A percentile compares a stretch with the other conserved stretches of the same genome.
Evolutionary conservation across 371 early-diverging fungal genomes (phyloP).

Genomic region (Rhizopus arrhizus): DNA sequence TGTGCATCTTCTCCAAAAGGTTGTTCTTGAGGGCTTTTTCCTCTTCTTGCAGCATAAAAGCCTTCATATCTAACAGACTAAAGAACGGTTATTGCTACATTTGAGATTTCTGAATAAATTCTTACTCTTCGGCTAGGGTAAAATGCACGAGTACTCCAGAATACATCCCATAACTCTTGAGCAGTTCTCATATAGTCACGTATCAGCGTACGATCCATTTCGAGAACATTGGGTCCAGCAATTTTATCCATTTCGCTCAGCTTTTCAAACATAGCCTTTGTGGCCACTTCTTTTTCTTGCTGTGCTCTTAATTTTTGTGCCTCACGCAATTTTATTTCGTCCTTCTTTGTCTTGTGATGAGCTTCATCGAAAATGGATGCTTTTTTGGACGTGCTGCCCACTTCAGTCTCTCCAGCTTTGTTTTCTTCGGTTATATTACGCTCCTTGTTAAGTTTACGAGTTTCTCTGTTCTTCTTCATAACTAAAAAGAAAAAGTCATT

Average conservation of each 20-base stretch:
- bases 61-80: conserved; percentile 30
- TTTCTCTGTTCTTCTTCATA: conserved; percentile 37
- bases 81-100: neutral
- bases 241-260: conserved; percentile 37
- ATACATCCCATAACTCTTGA: conserved; percentile 52
- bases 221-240: conserved; percentile 22
- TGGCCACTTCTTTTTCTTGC: conserved; percentile 27
- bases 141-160: conserved; percentile 56
- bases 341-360: neutral
- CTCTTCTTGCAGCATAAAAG: conserved; percentile 34
- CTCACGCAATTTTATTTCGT: conserved; percentile 2
- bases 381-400: conserved; percentile 1
- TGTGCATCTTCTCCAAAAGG: conserved; percentile 28
- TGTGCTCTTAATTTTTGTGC: conserved; percentile 12
- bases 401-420: conserved; percentile 5
- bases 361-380: conserved; percentile 40
- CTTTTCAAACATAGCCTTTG: conserved; percentile 29
- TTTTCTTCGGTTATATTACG: conserved; percentile 5
- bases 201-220: conserved; percentile 31
- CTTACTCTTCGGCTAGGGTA: conserved; percentile 55
- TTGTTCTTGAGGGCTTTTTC: neutral
- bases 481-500: conserved; percentile 19
- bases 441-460: conserved; percentile 23
- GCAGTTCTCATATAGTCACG: conserved; percentile 58
- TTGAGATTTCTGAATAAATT: neutral